Conservation (phyloP, 2,329 filamentous ascomycete genomes). For the Colletotrichum sp. region DNA sequence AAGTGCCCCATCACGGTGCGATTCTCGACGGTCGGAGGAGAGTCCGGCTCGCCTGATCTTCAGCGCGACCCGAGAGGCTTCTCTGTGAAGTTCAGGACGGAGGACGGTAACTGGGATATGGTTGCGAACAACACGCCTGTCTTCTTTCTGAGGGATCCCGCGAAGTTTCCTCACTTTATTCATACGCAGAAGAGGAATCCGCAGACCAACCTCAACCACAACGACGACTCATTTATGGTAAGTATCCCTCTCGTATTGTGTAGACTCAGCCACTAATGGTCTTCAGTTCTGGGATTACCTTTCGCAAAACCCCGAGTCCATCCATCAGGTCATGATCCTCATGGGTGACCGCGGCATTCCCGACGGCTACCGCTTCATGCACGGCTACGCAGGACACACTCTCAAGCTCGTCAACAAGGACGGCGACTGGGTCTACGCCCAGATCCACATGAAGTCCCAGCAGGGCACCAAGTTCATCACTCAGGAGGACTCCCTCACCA, state of each 20-base stretch:
- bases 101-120: constrained; percentile 32
- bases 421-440: constrained; percentile 53
- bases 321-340: constrained; percentile 56
- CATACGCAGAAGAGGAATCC: constrained; percentile 50
- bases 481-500: constrained; percentile 36
- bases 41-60: constrained; percentile 67
- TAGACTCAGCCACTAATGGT: neutral
- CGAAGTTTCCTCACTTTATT: constrained; percentile 52
- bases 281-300: constrained; percentile 35
- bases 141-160: constrained; percentile 52
- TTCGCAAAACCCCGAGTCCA: constrained; percentile 48
- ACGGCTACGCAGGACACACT: constrained; percentile 54
- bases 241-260: too few relatives aligned
- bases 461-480: constrained; percentile 50
- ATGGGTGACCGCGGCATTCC: constrained; percentile 57
- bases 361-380: constrained; percentile 47
- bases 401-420: constrained; percentile 49
- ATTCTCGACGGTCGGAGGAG: constrained; percentile 72
- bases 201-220: constrained; percentile 30
- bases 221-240: constrained; percentile 40
- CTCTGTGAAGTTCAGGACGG: constrained; percentile 42
- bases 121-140: constrained; percentile 52
- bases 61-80: constrained; percentile 71
- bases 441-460: constrained; percentile 54
- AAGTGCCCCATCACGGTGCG: constrained; percentile 51